A percentile compares a stretch with the other conserved stretches of the same genome.
Conservation (phyloP, 306 rosid species). For the Rosa rugosa region DNA sequence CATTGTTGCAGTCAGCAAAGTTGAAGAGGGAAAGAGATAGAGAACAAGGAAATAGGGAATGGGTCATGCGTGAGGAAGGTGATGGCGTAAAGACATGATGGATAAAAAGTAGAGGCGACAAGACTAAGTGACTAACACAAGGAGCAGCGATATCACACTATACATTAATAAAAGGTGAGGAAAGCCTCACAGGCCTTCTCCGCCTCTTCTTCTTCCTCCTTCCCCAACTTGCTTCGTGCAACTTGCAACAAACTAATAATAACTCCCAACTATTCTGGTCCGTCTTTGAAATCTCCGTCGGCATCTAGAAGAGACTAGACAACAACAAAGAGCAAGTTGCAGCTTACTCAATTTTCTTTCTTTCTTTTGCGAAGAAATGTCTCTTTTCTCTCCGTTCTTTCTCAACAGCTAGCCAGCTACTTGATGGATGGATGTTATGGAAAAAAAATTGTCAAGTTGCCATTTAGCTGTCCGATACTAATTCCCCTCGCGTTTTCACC, state of each 20-base stretch:
- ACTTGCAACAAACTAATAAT: not conserved
- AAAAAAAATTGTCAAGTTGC: not conserved
- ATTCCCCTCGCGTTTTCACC: slow-evolving; percentile 31
- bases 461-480: slow-evolving; percentile 3
- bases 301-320: not conserved
- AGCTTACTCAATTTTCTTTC: not conserved
- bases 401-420: slow-evolving; percentile 22
- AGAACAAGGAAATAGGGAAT: not conserved
- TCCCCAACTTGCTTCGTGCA: not conserved
- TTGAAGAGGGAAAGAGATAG: not conserved
- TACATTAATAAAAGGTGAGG: no score
- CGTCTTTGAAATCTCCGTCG: not conserved
- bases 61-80: slow-evolving; percentile 1
- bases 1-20: not conserved
- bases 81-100: not conserved
- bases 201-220: not conserved
- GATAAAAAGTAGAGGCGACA: not conserved
- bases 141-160: not conserved
- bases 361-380: not conserved
- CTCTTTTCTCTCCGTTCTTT: not conserved
- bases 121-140: slow-evolving; percentile 1
- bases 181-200: no score
- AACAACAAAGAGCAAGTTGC: slow-evolving; percentile 12
- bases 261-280: not conserved
- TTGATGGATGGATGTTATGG: not conserved